Evolutionary conservation across 495 filamentous ascomycete species (phyloP), one percentile per base, ranked within the genome.

Genomic region (Aspergillus carlsbadensis): DNA sequence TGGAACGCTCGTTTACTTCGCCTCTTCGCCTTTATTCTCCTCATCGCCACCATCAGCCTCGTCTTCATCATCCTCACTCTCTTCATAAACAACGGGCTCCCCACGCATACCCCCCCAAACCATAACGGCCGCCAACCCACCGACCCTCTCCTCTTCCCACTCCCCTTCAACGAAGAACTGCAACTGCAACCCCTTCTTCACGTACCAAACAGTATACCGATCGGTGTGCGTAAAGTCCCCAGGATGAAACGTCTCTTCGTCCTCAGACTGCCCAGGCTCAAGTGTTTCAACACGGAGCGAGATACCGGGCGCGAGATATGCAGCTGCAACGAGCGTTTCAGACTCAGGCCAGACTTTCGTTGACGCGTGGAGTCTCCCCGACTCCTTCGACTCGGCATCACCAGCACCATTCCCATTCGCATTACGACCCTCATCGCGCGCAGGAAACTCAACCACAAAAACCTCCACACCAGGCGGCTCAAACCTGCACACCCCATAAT

Each of bases 1-100:
- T 7, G 73, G 85, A 22, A 74, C 77, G 31, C 67, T 74, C 2
- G 74, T 88, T 14, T 87, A 81, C 59, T 15, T 84, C 4, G 74
- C 76, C 26, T 29, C 26, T 4, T 8, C 8, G 8, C 8, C 26
- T 8, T 29, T 8, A 29, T 29, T 8, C 26, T 3, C 26, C 8
- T 8, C 26, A 29, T 29, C 26, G 4, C 8, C 26, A 3, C 8
- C 26, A 29, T 8, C 26, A 3, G 3, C 26, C 26, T 29, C 26
- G 8, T 29, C 26, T 8, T 29, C 26, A 4, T 29, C 26, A 3
- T 29, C 26, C 26, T 29, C 26, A 29, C 26, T 29, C 4, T 8
- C 8, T 8, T 29, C 26, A 29, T 3, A 8, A 29, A 29, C 26
- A 29, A 29, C 8, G 4, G 26, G 26, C 3, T 29, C 26, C 26